Percentiles rank a stretch among this genome's conserved stretches.
Conservation (phyloP, 192 early-diverging fungal genomes). For the Coemansia interrupta region DNA sequence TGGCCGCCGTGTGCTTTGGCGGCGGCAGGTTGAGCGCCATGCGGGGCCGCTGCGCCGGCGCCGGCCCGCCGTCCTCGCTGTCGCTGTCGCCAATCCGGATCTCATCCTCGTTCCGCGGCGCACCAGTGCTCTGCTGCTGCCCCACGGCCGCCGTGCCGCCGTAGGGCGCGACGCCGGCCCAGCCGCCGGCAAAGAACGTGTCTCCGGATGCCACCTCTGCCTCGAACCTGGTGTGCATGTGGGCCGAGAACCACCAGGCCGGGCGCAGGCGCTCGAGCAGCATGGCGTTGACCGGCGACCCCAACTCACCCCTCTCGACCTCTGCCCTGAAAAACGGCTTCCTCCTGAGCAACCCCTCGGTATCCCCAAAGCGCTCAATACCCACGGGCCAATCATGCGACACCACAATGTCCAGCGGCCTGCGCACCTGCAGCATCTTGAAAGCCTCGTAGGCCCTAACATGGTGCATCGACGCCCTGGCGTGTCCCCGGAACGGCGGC, state of each 20-base stretch:
- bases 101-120: conserved; percentile 53
- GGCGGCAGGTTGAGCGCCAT: conserved; percentile 30
- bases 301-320: conserved; percentile 59
- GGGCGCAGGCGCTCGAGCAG: conserved; percentile 77
- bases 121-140: background rate
- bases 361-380: conserved; percentile 78
- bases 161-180: conserved; percentile 22
- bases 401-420: conserved; percentile 83
- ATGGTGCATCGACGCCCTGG: conserved; percentile 81
- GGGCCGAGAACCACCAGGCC: conserved; percentile 90
- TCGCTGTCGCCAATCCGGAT: conserved; percentile 43
- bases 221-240: conserved; percentile 88
- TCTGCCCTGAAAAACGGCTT: conserved; percentile 79
- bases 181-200: conserved; percentile 19
- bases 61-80: background rate
- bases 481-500: conserved; percentile 66
- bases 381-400: conserved; percentile 96
- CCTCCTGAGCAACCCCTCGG: conserved; percentile 52
- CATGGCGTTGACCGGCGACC: conserved; percentile 67
- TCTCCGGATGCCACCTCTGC: conserved; percentile 61
- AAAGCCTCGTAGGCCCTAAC: conserved; percentile 78
- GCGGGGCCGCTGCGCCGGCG: background rate
- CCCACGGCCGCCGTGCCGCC: no score
- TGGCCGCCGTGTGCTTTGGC: conserved; percentile 17
- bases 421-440: conserved; percentile 67